Evolutionary conservation across 371 early-diverging fungal genomes (phyloP), one percentile per base, ranked within the genome.

Genomic region (Apophysomyces ossiformis): DNA sequence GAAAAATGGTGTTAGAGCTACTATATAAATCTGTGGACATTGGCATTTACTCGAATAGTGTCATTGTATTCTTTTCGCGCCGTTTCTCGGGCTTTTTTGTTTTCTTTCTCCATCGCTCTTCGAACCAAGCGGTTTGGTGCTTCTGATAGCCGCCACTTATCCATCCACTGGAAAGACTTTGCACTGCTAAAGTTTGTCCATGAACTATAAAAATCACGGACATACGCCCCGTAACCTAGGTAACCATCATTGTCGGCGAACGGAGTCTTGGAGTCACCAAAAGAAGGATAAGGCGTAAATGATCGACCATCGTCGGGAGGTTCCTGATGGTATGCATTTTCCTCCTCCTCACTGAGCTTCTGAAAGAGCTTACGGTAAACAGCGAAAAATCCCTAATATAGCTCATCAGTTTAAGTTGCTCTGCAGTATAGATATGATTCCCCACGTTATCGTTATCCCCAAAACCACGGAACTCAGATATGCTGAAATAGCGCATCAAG

Each of bases 81-180:
- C 5, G 76, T 69, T n/a, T 94, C 94, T 38, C 97, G 77, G n/a
- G 87, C 77, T 69, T 92, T 92, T 71, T 88, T 87, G 78, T 98
- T 98, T 62, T 97, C 95, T 68, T 92, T 93, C 69, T 97, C 97
- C 94, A 96, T 95, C 12, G 85, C 77, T 56, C 97, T 78, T 9
- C 94, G 88, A 6, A 92, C 79, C 45, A 80, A 71, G 37, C 99
- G 87, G 74, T 94, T 95, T 2, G 91, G 92, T 61, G 94, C 89
- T 60, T 96, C 94, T 0, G 90, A 79, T 3, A 94, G 80, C 7
- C 90, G 78, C 81, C 89, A 94, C 69, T 94, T 90, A 74, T 99
- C 99, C 62, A 82, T 84, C 97, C 96, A 96, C 26, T 85, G 81
- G 72, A 98, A 99, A 7, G 91, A 88, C 74, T 95, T 95, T 46